These are phyloP conservation scores for Massariosphaeria phaeospora DNA, from an alignment of 495 filamentous ascomycete species.

Conservation along the genomic window DNA sequence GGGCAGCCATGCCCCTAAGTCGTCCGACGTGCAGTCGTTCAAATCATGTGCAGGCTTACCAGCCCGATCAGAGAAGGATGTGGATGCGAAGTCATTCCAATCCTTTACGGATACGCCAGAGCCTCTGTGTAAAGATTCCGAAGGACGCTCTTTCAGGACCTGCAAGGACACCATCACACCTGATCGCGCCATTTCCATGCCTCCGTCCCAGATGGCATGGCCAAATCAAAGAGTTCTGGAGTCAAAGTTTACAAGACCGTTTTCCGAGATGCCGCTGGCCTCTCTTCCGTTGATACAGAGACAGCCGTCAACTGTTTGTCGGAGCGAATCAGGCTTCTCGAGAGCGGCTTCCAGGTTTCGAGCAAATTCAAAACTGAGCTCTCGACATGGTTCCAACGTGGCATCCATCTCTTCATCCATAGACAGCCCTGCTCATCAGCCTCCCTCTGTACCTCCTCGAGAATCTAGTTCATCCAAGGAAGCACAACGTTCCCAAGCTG, in stretches of 20 bases:
- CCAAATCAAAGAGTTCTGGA: not conserved
- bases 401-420: slow-evolving; percentile 12
- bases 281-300: slow-evolving; percentile 3
- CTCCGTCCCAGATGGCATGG: slow-evolving; percentile 2
- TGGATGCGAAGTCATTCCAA: slow-evolving; percentile 7
- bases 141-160: slow-evolving; percentile 22
- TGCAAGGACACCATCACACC: slow-evolving; percentile 25
- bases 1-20: slow-evolving; percentile 20
- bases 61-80: not conserved
- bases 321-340: slow-evolving; percentile 19
- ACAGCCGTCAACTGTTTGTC: slow-evolving; percentile 1
- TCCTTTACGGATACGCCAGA: not conserved
- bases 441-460: slow-evolving; percentile 17
- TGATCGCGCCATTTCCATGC: slow-evolving; percentile 15
- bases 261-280: slow-evolving; percentile 8
- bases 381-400: slow-evolving; percentile 3
- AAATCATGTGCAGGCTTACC: slow-evolving; percentile 20
- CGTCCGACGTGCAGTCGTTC: slow-evolving; percentile 27
- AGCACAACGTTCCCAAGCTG: slow-evolving; percentile 22
- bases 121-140: slow-evolving; percentile 16
- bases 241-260: slow-evolving; percentile 7
- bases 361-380: slow-evolving; percentile 13
- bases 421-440: slow-evolving; percentile 1
- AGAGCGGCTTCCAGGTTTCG: slow-evolving; percentile 2
- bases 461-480: slow-evolving; percentile 32